Evolutionary conservation across 768 basidiomycete species (phyloP), one percentile per base, ranked within the genome.

Genomic region (Pleurotus platypus): DNA sequence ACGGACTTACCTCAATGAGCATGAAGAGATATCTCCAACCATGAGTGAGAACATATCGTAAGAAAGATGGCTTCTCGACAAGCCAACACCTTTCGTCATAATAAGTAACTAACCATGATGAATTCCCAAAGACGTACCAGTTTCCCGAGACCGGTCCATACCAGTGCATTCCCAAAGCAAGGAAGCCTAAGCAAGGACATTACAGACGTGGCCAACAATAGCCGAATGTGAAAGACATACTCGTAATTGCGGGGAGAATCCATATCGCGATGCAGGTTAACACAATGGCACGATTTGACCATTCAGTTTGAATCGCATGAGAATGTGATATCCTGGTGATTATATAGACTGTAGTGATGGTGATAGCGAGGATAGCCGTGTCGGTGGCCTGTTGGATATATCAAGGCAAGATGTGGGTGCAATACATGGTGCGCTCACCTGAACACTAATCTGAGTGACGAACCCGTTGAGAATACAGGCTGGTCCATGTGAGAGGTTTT

Each of bases 1-100:
- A 35, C 24, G 13, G 66, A 66, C 69, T 76, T 9, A 66, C 61
- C 57, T 60, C 59, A 26, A 60, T 42, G n/a, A 55, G n/a, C 39
- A 60, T 58, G 35, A 60, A 60, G 20, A 60, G 46, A 20, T 46
- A 55, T 30, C 59, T 57, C 59, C 59, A 60, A 2, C 45, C 57
- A 30, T 60, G 59, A 15, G 59, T 60, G 12, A 60, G 27, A 6
- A 58, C 59, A 26, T 60, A 60, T 20, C 59, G 57, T 24, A 58
- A 35, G 27, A 58, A 60, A 18, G 37, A 18, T 47, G 59, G 59
- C 5, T 60, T 55, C 4, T 37, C 45, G 2, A 47, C 51, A 24
- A 60, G 35, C 59, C 59, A 60, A 16, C 59, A 60, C 59, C 59
- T 60, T 45, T 9, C 4, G 35, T 20, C 7, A 12, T 46, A 6